These are phyloP conservation scores for Thelonectria discophora DNA, from an alignment of 2,329 filamentous ascomycete genomes.

Conservation along the genomic window DNA sequence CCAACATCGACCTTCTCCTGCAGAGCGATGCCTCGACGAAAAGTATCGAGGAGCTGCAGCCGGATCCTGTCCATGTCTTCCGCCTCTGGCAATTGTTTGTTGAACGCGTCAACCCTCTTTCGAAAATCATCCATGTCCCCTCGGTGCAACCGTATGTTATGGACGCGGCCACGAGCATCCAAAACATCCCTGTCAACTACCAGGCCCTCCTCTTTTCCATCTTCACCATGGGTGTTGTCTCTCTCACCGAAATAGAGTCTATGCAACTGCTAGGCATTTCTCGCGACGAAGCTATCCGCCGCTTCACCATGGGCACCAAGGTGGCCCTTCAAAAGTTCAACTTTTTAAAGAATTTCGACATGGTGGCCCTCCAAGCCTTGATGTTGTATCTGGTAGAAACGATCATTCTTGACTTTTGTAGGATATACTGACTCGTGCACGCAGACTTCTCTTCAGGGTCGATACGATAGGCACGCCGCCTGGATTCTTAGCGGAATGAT, in stretches of 20 bases:
- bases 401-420: background rate
- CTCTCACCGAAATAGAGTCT: slow-evolving; percentile 65
- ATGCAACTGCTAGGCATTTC: slow-evolving; percentile 59
- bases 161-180: slow-evolving; percentile 66
- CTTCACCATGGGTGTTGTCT: slow-evolving; percentile 67
- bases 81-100: slow-evolving; percentile 79
- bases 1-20: slow-evolving; percentile 61
- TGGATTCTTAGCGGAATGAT: slow-evolving; percentile 70
- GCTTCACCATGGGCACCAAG: slow-evolving; percentile 62
- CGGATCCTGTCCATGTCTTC: slow-evolving; percentile 71
- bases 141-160: slow-evolving; percentile 72
- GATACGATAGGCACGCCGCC: slow-evolving; percentile 66
- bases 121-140: slow-evolving; percentile 77
- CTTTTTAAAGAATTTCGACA: slow-evolving; percentile 67
- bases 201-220: slow-evolving; percentile 73
- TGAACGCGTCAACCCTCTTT: slow-evolving; percentile 77
- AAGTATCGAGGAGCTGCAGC: slow-evolving; percentile 64
- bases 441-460: slow-evolving; percentile 64
- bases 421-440: slow-evolving; percentile 15
- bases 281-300: slow-evolving; percentile 59
- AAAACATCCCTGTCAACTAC: slow-evolving; percentile 63
- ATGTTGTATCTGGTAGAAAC: slow-evolving; percentile 62
- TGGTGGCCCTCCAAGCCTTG: slow-evolving; percentile 67
- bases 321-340: slow-evolving; percentile 59
- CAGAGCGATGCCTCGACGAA: slow-evolving; percentile 50